Evolutionary conservation across 2,329 filamentous ascomycete species (phyloP).

Genomic region (Fusarium staphyleae): DNA sequence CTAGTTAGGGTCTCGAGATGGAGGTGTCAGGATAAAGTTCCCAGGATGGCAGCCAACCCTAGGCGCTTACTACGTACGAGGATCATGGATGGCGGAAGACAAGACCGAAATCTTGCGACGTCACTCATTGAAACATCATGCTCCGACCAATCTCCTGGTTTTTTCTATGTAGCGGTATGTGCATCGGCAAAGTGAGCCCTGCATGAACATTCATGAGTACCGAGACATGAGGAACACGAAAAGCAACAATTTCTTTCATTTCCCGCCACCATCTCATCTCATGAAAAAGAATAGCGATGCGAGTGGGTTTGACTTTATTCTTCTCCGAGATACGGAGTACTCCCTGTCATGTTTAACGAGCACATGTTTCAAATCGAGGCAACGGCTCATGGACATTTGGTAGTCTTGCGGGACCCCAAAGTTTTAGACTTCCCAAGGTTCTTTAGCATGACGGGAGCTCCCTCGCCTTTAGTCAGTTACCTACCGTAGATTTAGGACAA

Average conservation of each 20-base stretch:
- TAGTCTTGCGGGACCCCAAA: background rate
- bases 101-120: conserved; percentile 9
- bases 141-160: conserved; percentile 1
- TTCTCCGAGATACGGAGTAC: too few relatives aligned
- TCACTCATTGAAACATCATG: conserved; percentile 14
- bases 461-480: conserved; percentile 13
- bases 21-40: conserved; percentile 30
- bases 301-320: too few relatives aligned
- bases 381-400: too few relatives aligned
- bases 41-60: conserved; percentile 4
- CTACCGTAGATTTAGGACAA: background rate
- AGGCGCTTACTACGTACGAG: background rate
- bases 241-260: background rate
- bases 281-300: background rate
- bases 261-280: conserved; percentile 21
- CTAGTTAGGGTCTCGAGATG: conserved; percentile 18
- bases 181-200: conserved; percentile 7
- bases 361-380: background rate
- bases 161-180: conserved; percentile 1
- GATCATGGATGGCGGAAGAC: background rate
- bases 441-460: conserved; percentile 30
- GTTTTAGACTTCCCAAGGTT: conserved; percentile 2
- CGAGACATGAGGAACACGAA: background rate
- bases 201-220: conserved; percentile 1
- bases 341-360: background rate